phyloP scores from a whole-genome alignment of 331 rosid species.

The Ulmus americana region DNA sequence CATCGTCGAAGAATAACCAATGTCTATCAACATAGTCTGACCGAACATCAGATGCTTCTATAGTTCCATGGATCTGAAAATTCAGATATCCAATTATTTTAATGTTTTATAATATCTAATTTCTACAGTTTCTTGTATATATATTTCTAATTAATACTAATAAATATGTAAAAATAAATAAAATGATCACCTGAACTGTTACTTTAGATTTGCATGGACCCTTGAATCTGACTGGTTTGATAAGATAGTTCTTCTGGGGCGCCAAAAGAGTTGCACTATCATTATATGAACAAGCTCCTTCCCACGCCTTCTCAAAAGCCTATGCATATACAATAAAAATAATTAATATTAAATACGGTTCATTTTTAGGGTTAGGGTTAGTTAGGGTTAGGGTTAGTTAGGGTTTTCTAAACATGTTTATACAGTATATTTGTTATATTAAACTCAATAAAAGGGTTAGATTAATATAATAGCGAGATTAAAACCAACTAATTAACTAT shows the following conservation, averaged over 20 bases:
- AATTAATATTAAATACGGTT: neutral
- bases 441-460: no score
- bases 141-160: neutral
- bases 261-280: conserved; percentile 33
- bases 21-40: conserved; percentile 43
- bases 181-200: conserved; percentile 42
- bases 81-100: neutral
- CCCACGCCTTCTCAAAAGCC: conserved; percentile 82
- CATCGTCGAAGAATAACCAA: conserved; percentile 53
- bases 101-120: neutral
- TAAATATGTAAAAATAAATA: neutral
- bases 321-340: neutral
- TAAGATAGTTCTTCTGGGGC: conserved; percentile 42
- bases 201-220: conserved; percentile 67
- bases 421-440: neutral
- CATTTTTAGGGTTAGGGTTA: conserved; percentile 12
- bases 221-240: conserved; percentile 59
- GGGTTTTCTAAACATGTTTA: conserved; percentile 4
- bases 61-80: conserved; percentile 53
- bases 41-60: conserved; percentile 51
- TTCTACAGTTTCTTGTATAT: no score
- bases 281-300: conserved; percentile 50
- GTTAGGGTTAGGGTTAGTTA: no score
- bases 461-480: neutral
- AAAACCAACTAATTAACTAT: conserved; percentile 25